A percentile compares a stretch with the other conserved stretches of the same genome.
Evolutionary conservation across 371 early-diverging fungal species (phyloP).

Genomic region (Parasitella parasitica): DNA sequence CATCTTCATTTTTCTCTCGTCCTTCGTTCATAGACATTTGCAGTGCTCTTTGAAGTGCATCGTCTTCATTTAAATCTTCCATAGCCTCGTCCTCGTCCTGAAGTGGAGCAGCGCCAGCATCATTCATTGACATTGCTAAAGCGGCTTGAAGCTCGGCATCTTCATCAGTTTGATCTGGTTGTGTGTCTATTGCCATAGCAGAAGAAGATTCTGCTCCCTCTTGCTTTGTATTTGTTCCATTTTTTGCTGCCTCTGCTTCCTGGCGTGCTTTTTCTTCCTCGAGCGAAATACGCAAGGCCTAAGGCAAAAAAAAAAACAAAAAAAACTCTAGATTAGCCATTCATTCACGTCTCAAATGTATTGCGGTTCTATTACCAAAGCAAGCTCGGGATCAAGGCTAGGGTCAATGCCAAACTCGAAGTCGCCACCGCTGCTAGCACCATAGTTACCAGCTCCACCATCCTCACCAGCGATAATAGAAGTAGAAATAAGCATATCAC

Average conservation of each 20-base stretch:
- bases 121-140: conserved; percentile 69
- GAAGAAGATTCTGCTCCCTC: conserved; percentile 44
- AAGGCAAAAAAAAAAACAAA: too few relatives aligned
- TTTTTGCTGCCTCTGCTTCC: conserved; percentile 65
- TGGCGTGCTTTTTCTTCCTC: conserved; percentile 96
- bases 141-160: conserved; percentile 64
- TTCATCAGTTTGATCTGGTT: conserved; percentile 18
- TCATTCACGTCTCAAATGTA: neutral
- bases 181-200: conserved; percentile 51
- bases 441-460: conserved; percentile 67
- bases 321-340: neutral
- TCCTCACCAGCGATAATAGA: conserved; percentile 87
- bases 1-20: conserved; percentile 40
- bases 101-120: conserved; percentile 16
- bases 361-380: conserved; percentile 57
- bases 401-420: conserved; percentile 98
- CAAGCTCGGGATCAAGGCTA: conserved; percentile 93
- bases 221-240: conserved; percentile 22
- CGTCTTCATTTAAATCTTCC: conserved; percentile 84
- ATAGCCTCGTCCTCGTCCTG: conserved; percentile 63
- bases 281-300: conserved; percentile 93
- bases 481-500: conserved; percentile 84
- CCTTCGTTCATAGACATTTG: conserved; percentile 78
- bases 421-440: conserved; percentile 59
- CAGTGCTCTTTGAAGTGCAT: conserved; percentile 84